Conservation (phyloP, 2,329 filamentous ascomycete genomes). For the Paramyrothecium roridum region DNA sequence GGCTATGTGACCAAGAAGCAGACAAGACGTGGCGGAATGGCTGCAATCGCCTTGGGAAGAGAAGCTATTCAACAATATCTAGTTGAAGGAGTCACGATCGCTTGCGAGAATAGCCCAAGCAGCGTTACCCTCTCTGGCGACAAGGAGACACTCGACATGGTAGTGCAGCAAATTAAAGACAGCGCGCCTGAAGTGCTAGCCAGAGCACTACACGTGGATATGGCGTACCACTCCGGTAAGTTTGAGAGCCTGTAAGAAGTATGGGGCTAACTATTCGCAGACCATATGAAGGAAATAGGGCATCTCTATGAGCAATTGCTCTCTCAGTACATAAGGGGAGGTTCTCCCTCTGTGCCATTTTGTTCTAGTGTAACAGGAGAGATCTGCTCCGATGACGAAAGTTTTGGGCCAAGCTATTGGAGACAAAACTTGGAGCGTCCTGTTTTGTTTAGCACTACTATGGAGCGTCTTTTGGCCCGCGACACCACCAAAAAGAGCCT, state of each 20-base stretch:
- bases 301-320: neutral
- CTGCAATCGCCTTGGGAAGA: constrained; percentile 19
- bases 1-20: constrained; percentile 14
- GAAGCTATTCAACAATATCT: constrained; percentile 2
- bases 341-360: neutral
- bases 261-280: too few relatives aligned
- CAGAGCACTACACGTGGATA: constrained; percentile 8
- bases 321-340: neutral
- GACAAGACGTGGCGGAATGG: constrained; percentile 19
- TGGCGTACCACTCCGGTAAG: constrained; percentile 21
- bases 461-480: constrained; percentile 1
- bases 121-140: constrained; percentile 31
- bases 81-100: constrained; percentile 16
- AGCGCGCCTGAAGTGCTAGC: constrained; percentile 8
- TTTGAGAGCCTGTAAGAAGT: too few relatives aligned
- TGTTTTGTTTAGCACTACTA: constrained; percentile 12
- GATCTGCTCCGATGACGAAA: neutral
- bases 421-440: constrained; percentile 17
- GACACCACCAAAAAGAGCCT: neutral
- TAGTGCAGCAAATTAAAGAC: constrained; percentile 6
- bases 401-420: constrained; percentile 17
- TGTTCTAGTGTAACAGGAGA: constrained; percentile 2
- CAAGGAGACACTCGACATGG: constrained; percentile 15
- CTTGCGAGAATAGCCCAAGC: constrained; percentile 26
- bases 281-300: constrained; percentile 19